Evolutionary conservation across 2,329 filamentous ascomycete genomes (phyloP).

Genomic region (Plectosphaerella plurivora): DNA sequence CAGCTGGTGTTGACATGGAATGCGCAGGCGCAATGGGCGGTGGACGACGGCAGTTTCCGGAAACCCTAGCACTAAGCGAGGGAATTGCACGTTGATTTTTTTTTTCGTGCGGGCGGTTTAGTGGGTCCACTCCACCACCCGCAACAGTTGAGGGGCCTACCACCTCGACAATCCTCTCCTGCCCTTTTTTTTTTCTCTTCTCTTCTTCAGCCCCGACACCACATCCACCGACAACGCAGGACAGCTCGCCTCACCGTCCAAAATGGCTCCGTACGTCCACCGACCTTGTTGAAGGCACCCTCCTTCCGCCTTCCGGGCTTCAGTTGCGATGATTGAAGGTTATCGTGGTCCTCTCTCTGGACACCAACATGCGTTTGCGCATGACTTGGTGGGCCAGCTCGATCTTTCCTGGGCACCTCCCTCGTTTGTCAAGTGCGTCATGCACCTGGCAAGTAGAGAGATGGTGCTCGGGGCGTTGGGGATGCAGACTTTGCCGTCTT

Average conservation of each 20-base stretch:
- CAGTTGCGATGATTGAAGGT: slow-evolving; percentile 60
- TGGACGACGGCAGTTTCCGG: not conserved
- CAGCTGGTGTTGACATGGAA: slow-evolving; percentile 1
- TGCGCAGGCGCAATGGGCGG: slow-evolving; percentile 2
- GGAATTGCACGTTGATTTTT: too few relatives aligned
- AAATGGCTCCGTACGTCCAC: slow-evolving; percentile 54
- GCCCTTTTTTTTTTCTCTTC: not conserved
- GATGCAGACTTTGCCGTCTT: slow-evolving; percentile 61
- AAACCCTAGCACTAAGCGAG: too few relatives aligned
- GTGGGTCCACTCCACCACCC: not conserved
- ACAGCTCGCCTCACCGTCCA: slow-evolving; percentile 28
- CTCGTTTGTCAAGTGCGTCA: slow-evolving; percentile 45
- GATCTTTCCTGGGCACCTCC: slow-evolving; percentile 66
- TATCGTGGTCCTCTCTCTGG: slow-evolving; percentile 83
- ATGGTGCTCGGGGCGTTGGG: slow-evolving; percentile 69
- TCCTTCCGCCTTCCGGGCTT: slow-evolving; percentile 25
- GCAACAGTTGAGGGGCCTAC: not conserved
- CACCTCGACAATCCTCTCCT: not conserved
- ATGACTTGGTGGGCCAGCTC: slow-evolving; percentile 63
- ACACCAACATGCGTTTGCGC: slow-evolving; percentile 30
- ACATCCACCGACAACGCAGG: slow-evolving; percentile 27
- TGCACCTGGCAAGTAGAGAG: slow-evolving; percentile 50
- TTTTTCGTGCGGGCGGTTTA: too few relatives aligned
- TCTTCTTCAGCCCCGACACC: slow-evolving; percentile 10
- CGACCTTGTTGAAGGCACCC: slow-evolving; percentile 21